Evolutionary conservation across 2,329 filamentous ascomycete genomes (phyloP).

Genomic region (Stagonosporopsis chrysanthemi): DNA sequence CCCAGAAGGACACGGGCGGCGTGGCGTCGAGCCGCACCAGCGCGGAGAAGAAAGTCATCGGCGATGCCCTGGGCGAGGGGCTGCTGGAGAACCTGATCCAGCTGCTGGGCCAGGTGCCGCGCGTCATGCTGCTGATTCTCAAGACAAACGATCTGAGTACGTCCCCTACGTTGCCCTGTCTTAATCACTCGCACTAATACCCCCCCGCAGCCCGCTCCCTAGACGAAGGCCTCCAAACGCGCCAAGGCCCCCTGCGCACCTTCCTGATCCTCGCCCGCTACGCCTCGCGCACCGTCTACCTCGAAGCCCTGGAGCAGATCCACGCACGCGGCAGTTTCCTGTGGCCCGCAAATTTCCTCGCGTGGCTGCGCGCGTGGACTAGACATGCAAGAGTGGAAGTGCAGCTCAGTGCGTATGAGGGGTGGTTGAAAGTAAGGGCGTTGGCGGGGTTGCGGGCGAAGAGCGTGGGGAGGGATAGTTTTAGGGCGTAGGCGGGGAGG

Average conservation of each 20-base stretch:
- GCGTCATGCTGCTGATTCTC: slow-evolving; percentile 91
- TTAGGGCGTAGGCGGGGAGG: slow-evolving; percentile 15
- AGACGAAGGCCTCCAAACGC: slow-evolving; percentile 86
- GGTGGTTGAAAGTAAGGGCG: slow-evolving; percentile 60
- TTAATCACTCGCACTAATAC: not conserved
- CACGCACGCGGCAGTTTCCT: slow-evolving; percentile 54
- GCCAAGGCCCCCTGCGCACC: slow-evolving; percentile 66
- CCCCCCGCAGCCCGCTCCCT: slow-evolving; percentile 71
- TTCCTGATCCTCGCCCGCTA: slow-evolving; percentile 72
- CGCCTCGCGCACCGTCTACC: slow-evolving; percentile 67
- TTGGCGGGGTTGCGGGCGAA: slow-evolving; percentile 54
- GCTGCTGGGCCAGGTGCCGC: slow-evolving; percentile 84
- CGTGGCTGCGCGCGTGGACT: slow-evolving; percentile 61
- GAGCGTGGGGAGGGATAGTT: slow-evolving; percentile 19
- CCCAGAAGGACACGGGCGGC: slow-evolving; percentile 51
- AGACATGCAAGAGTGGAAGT: slow-evolving; percentile 64
- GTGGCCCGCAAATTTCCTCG: slow-evolving; percentile 60
- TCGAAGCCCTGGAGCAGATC: slow-evolving; percentile 64
- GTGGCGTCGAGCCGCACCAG: slow-evolving; percentile 67
- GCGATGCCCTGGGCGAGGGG: slow-evolving; percentile 82
- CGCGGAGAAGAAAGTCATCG: slow-evolving; percentile 87
- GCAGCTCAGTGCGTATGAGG: slow-evolving; percentile 66
- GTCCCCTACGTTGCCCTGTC: slow-evolving; percentile 30
- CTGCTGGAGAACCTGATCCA: slow-evolving; percentile 88
- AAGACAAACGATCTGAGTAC: slow-evolving; percentile 95